These are phyloP conservation scores for Mycena alexandri DNA, from an alignment of 768 basidiomycete genomes.

Conservation along the genomic window DNA sequence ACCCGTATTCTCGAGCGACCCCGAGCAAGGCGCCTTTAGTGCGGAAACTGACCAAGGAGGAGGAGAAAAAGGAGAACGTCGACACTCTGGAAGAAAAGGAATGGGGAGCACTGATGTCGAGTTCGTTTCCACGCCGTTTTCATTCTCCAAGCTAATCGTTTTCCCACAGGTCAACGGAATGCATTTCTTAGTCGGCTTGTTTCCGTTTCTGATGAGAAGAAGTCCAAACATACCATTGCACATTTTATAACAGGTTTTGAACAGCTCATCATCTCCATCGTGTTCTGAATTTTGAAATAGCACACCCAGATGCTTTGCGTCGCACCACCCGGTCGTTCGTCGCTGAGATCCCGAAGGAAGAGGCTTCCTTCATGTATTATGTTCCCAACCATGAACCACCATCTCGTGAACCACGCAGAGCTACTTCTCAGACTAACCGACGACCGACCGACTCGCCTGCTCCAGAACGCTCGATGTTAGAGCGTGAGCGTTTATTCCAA, in stretches of 20 bases:
- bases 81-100: constrained; percentile 83
- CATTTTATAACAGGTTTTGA: constrained; percentile 61
- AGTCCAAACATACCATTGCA: constrained; percentile 54
- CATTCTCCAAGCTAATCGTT: background rate
- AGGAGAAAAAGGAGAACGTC: constrained; percentile 76
- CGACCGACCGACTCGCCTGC: constrained; percentile 30
- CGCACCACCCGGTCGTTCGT: constrained; percentile 47
- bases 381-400: constrained; percentile 55
- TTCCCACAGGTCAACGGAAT: constrained; percentile 61
- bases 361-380: constrained; percentile 63
- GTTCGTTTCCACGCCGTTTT: constrained; percentile 29
- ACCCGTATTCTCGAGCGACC: constrained; percentile 68
- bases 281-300: constrained; percentile 19
- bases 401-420: constrained; percentile 7
- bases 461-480: constrained; percentile 58
- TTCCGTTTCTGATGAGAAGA: constrained; percentile 63
- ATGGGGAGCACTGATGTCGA: constrained; percentile 83
- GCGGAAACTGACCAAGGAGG: constrained; percentile 64
- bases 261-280: constrained; percentile 38
- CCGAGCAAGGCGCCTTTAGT: constrained; percentile 76
- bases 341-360: constrained; percentile 55
- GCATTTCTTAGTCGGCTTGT: constrained; percentile 80
- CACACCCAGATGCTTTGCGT: constrained; percentile 47
- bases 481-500: constrained; percentile 51
- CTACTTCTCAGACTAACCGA: constrained; percentile 30